Conservation (phyloP, 345 rosid species). For the Gossypium bickii region DNA sequence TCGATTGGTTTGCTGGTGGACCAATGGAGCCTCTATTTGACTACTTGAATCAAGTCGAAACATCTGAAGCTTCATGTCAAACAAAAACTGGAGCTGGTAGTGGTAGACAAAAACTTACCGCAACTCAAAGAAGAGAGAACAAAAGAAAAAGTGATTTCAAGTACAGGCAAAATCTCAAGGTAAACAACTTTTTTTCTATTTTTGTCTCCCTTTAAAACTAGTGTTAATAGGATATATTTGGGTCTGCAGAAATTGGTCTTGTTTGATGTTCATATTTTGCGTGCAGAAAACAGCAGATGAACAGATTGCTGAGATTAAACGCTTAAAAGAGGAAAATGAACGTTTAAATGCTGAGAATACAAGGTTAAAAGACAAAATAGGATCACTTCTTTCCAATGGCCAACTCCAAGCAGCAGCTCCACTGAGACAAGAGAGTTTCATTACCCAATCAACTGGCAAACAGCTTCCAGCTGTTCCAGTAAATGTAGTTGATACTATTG, state of each 20-base stretch:
- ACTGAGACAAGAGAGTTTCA: too few species aligned
- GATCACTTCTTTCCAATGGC: background rate
- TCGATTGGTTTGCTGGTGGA: background rate
- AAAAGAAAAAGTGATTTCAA: background rate
- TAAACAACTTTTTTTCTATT: background rate
- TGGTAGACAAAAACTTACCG: background rate
- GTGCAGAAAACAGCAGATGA: background rate
- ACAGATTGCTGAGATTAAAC: background rate
- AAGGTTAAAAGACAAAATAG: background rate
- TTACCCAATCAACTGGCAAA: too few species aligned
- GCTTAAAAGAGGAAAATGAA: background rate
- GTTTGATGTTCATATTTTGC: background rate
- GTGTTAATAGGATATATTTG: too few species aligned
- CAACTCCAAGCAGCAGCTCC: background rate
- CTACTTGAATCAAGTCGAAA: background rate
- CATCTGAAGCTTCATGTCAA: conserved; percentile 3
- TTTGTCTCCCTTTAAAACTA: too few species aligned
- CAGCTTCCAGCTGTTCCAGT: too few species aligned
- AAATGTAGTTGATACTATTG: too few species aligned
- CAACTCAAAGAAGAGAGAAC: background rate
- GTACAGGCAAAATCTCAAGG: background rate
- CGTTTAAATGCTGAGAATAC: background rate
- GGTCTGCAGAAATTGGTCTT: too few species aligned
- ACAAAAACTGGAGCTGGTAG: background rate
- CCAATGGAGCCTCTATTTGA: background rate